phyloP scores from a whole-genome alignment of 2,329 filamentous ascomycete species.

The Passalora sequoiae region DNA sequence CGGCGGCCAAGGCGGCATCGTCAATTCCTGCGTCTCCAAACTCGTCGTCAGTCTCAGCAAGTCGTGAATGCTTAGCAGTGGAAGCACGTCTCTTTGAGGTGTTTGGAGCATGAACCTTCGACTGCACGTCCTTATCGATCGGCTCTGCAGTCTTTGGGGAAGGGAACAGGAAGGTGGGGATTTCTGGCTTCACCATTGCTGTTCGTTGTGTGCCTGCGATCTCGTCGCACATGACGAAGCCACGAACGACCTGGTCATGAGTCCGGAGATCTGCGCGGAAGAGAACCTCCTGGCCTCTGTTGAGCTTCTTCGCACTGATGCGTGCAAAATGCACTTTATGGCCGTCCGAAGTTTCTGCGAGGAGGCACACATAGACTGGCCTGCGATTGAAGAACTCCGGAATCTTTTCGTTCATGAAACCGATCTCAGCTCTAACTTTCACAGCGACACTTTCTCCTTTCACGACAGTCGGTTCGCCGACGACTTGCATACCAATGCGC shows the following conservation, averaged over 20 bases:
- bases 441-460: conserved; percentile 49
- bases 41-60: conserved; percentile 39
- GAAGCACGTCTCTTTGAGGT: conserved; percentile 23
- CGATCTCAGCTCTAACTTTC: conserved; percentile 61
- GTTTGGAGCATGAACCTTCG: conserved; percentile 22
- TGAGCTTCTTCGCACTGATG: conserved; percentile 59
- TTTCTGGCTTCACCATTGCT: conserved; percentile 48
- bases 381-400: conserved; percentile 60
- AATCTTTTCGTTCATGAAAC: conserved; percentile 63
- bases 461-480: conserved; percentile 39
- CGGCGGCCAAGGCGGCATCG: conserved; percentile 49
- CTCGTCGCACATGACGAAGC: conserved; percentile 76
- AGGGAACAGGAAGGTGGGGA: conserved; percentile 46
- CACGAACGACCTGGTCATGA: conserved; percentile 56
- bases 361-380: conserved; percentile 64
- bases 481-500: conserved; percentile 50
- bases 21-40: conserved; percentile 51
- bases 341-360: conserved; percentile 67
- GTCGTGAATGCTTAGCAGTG: conserved; percentile 5
- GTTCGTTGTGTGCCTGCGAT: conserved; percentile 59
- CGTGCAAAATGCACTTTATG: conserved; percentile 63
- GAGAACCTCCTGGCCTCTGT: conserved; percentile 55
- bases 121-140: not conserved
- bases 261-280: conserved; percentile 55
- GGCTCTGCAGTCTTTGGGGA: conserved; percentile 20